A percentile compares a stretch with the other conserved stretches of the same genome.
phyloP scores from a whole-genome alignment of 768 basidiomycete genomes.

The Hericium alpestre region DNA sequence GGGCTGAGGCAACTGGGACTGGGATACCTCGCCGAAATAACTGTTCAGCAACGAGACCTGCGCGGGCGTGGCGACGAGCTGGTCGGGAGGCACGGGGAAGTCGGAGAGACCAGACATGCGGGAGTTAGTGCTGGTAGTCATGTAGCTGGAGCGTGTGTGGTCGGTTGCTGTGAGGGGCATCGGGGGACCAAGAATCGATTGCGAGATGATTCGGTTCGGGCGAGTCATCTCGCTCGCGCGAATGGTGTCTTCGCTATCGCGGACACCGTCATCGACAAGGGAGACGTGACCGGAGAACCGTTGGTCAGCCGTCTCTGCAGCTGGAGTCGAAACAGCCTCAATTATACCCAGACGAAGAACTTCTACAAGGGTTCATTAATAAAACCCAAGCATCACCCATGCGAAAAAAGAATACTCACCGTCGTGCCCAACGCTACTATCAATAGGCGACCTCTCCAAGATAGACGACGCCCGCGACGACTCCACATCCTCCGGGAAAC shows the following conservation, averaged over 20 bases:
- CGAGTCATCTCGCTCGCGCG: slow-evolving; percentile 3
- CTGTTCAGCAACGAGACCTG: slow-evolving; percentile 3
- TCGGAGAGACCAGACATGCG: slow-evolving; percentile 65
- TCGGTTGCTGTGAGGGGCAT: slow-evolving; percentile 19
- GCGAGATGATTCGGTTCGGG: slow-evolving; percentile 8
- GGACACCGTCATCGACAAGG: slow-evolving; percentile 3
- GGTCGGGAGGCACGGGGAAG: slow-evolving; percentile 52
- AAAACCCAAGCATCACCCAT: slow-evolving; percentile 2
- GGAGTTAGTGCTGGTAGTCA: slow-evolving; percentile 50
- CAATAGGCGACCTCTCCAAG: slow-evolving; percentile 17
- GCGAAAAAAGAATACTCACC: slow-evolving; percentile 18
- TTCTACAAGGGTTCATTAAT: slow-evolving; percentile 21
- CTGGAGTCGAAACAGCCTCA: slow-evolving; percentile 41
- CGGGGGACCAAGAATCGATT: slow-evolving; percentile 13
- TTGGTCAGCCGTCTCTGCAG: slow-evolving; percentile 28
- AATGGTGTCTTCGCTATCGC: slow-evolving; percentile 4
- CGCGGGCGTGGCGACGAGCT: slow-evolving; percentile 9
- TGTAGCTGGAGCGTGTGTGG: slow-evolving; percentile 40
- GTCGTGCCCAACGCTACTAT: slow-evolving; percentile 17
- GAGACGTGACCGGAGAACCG: slow-evolving; percentile 23
- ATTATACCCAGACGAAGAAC: slow-evolving; percentile 39
- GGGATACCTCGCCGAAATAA: slow-evolving; percentile 2
- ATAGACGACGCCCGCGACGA: slow-evolving; percentile 25
- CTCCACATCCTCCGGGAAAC: slow-evolving; percentile 27
- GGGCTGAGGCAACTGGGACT: neutral